Base-by-base conservation (phyloP, 148 eudicot genomes). In the Nepenthes gracilis region DNA sequence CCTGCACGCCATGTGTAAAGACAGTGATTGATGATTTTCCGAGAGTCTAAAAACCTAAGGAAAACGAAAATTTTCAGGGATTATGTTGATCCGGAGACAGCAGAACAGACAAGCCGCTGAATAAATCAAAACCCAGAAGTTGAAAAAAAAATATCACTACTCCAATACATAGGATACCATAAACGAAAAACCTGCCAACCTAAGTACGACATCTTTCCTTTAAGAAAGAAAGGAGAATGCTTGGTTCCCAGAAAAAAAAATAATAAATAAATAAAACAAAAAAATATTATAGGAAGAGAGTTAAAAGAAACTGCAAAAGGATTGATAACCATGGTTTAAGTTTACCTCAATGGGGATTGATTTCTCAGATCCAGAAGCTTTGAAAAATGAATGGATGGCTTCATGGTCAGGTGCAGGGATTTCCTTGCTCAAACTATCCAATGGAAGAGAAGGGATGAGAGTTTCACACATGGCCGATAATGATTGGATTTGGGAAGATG, bases 401-500 rank as follows among this genome's bases (percentile, higher is more conserved):
- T 45, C 48, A 6, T 11, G 23, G 23, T 23, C 23, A 23, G 23
- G 23, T 23, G 23, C 23, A 23, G 23, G 68, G 45, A 58, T 35
- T 53, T 68, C 63, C 3, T 14, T 47, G 35, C 5, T 55, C 10
- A 32, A 15, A 37, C n/a, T 33, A n/a, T 72, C 43, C 9, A 43
- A 54, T 8, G 80, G 64, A 2, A 83, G 23, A 0, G 87, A 64
- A 68, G 95, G 95, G 47, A 87, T 64, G 58, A 87, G 52, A 55
- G 84, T 66, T 60, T 80, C 80, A 74, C 85, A 80, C 7, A 84
- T 57, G 54, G 84, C 73, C 33, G 79, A 59, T 32, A 84, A 57
- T 35, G 84, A 52, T 69, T 74, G 79, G 56, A 87, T 74, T 64
- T 87, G 85, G 33, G 87, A 72, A 1, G 81, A 55, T n/a, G 87